Base-by-base conservation (phyloP, 1,284 basidiomycete genomes). In the Rhodotorula mucilaginosa region DNA sequence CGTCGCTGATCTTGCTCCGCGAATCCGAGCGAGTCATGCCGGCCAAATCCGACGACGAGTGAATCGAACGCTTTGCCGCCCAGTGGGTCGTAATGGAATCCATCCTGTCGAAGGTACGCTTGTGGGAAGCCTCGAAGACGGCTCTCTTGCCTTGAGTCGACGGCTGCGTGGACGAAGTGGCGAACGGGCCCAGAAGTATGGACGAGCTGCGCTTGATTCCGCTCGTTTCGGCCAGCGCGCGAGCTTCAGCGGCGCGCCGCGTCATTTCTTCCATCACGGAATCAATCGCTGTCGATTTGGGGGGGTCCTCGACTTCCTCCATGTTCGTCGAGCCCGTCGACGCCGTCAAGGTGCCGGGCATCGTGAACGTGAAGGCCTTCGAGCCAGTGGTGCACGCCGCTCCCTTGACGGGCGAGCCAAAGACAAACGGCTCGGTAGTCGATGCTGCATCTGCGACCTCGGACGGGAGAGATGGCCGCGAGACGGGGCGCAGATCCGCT, bases 241-340 rank as follows among this genome's bases (percentile, higher is more conserved):
- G 51, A 8, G 29, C 39, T 47, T 64, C 62, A 3, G n/a, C 39
- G 6, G 67, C 67, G 1, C 73, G 58, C 5, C 67, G 61, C 19
- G 69, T 71, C 73, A 74, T 62, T 56, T 74, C 73, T 31, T 69
- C 69, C 31, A 67, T 44, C 34, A 74, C 58, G 7, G 52, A 29
- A 31, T 74, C 65, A 26, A 62, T 34, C 1, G 58, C 39, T 5
- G 70, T 48, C 18, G n/a, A n/a, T 44, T 44, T 12, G 1, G 21
- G 5, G 1, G 21, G 5, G 4, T 13, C 10, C n/a, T 34, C 19
- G 19, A 13, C 26, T 1, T 23, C 15, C 61, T 31, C 7, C 13
- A 5, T n/a, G 16, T 46, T 26, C 7, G 26, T 44, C 10, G 51
- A 46, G 19, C 19, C 19, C 13, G 65, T 56, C 6, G 56, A 67